Evolutionary conservation across 768 basidiomycete genomes (phyloP).

Genomic region (Lyophyllum semitale): DNA sequence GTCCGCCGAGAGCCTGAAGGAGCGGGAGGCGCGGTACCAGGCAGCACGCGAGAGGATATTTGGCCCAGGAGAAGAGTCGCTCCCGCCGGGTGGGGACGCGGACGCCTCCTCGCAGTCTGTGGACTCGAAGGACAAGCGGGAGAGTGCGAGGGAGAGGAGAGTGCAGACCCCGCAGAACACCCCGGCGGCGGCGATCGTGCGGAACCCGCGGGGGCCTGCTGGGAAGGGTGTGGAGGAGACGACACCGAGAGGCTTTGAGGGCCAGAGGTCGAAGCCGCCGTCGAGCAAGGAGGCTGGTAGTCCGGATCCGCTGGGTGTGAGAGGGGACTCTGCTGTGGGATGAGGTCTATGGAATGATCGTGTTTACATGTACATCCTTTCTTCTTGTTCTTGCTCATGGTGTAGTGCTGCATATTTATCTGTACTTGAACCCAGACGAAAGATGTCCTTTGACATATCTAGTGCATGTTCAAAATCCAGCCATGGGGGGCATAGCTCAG

Average conservation of each 20-base stretch:
- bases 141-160: not conserved
- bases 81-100: not conserved
- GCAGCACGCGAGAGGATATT: slow-evolving; percentile 78
- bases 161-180: not conserved
- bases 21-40: slow-evolving; percentile 73
- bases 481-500: slow-evolving; percentile 9
- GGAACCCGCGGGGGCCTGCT: slow-evolving; percentile 5
- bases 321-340: not conserved
- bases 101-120: not conserved
- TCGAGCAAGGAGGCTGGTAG: not conserved
- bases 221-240: not conserved
- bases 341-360: not conserved
- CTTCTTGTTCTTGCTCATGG: not conserved
- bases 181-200: not conserved
- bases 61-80: slow-evolving; percentile 28
- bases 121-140: slow-evolving; percentile 3
- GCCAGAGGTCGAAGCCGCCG: slow-evolving; percentile 17
- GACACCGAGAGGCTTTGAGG: slow-evolving; percentile 23
- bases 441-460: too few species aligned
- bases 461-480: too few species aligned
- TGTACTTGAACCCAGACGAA: too few species aligned
- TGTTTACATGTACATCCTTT: not conserved
- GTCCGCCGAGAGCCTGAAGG: slow-evolving; percentile 46
- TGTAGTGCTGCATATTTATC: not conserved
- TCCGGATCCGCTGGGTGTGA: slow-evolving; percentile 24